A percentile compares a stretch with the other conserved stretches of the same genome.
phyloP scores from a whole-genome alignment of 345 rosid genomes.

The Camelina hispida region DNA sequence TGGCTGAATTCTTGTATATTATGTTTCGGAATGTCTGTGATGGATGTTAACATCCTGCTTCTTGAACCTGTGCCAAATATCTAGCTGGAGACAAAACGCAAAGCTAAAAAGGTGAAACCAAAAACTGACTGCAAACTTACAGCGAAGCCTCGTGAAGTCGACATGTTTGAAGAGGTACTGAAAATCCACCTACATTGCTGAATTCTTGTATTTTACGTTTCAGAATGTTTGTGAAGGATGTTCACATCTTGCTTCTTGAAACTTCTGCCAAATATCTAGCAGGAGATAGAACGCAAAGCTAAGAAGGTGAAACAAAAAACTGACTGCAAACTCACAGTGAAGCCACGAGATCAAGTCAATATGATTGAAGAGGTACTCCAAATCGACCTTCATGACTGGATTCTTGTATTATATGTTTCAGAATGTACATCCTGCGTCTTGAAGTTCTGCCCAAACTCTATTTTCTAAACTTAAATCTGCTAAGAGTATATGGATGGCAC shows the following conservation, averaged over 20 bases:
- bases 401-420: constrained; percentile 4
- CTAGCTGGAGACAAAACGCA: constrained; percentile 32
- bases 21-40: background rate
- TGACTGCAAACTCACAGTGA: constrained; percentile 30
- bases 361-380: constrained; percentile 60
- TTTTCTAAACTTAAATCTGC: constrained; percentile 11
- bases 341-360: constrained; percentile 42
- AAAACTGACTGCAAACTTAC: constrained; percentile 33
- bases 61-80: constrained; percentile 1
- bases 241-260: constrained; percentile 3
- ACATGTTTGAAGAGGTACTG: constrained; percentile 60
- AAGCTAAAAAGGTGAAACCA: constrained; percentile 46
- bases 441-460: background rate
- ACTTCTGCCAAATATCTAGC: constrained; percentile 12
- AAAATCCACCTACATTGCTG: constrained; percentile 12
- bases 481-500: background rate
- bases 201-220: constrained; percentile 9
- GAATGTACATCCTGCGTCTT: constrained; percentile 12
- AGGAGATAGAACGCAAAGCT: constrained; percentile 3
- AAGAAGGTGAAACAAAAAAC: constrained; percentile 45
- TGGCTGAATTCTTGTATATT: constrained; percentile 12
- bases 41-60: background rate
- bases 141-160: constrained; percentile 36
- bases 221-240: constrained; percentile 11
- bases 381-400: constrained; percentile 9